A percentile compares a stretch with the other conserved stretches of the same genome.
Conservation (phyloP, 2,329 filamentous ascomycete species). For the Domatiomyces globalis region DNA sequence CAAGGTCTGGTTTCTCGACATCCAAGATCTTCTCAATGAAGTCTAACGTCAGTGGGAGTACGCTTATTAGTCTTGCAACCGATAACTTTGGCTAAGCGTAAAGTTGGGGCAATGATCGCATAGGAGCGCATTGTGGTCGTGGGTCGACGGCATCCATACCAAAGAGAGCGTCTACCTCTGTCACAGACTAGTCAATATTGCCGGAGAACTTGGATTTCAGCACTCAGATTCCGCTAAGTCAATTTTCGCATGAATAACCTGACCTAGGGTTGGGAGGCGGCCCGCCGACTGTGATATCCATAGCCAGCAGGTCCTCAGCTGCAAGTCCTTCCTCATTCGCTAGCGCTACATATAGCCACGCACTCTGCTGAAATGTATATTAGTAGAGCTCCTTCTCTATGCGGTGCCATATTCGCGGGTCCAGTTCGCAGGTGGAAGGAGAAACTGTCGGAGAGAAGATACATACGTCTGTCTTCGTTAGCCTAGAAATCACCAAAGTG, state of each 20-base stretch:
- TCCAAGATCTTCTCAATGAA: conserved; percentile 9
- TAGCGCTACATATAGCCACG: conserved; percentile 11
- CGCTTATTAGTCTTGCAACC: conserved; percentile 25
- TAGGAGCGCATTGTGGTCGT: conserved; percentile 24
- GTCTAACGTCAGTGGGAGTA: conserved; percentile 19
- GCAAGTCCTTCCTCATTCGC: conserved; percentile 11
- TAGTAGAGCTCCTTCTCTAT: conserved; percentile 7
- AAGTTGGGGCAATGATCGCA: conserved; percentile 25
- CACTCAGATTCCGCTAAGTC: conserved; percentile 22
- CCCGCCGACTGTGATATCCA: conserved; percentile 9
- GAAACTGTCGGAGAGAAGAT: conserved; percentile 3
- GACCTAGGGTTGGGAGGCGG: conserved; percentile 5
- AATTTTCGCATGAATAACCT: conserved; percentile 13
- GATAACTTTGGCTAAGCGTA: conserved; percentile 22
- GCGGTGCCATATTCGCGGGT: conserved; percentile 4
- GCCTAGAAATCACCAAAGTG: conserved; percentile 49
- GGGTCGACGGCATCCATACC: conserved; percentile 22
- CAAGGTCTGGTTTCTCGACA: conserved; percentile 9
- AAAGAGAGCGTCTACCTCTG: conserved; percentile 7
- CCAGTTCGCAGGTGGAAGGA: conserved; percentile 2
- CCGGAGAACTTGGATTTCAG: conserved; percentile 19
- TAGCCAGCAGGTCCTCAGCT: conserved; percentile 7
- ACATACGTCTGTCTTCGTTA: conserved; percentile 50
- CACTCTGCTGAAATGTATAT: conserved; percentile 6
- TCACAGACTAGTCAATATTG: conserved; percentile 10